These are phyloP conservation scores for Pseudogymnoascus sp. DNA, from an alignment of 2,329 filamentous ascomycete species.

Conservation along the genomic window DNA sequence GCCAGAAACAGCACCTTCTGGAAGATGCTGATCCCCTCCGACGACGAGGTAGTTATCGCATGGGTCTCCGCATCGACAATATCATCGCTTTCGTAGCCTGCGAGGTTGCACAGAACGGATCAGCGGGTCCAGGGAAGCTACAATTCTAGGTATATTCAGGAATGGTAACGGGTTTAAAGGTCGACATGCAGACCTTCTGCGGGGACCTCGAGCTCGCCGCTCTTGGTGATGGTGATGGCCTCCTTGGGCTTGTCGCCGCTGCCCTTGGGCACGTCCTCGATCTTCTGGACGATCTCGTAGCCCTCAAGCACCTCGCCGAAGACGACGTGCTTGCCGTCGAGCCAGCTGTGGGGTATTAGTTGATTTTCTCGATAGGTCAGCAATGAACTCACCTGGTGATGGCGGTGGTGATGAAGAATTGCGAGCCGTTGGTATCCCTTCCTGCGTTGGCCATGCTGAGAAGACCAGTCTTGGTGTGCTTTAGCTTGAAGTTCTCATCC, in stretches of 20 bases:
- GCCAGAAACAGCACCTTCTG: conserved; percentile 45
- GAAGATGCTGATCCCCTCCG: conserved; percentile 34
- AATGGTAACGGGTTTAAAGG: conserved; percentile 51
- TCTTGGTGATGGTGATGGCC: conserved; percentile 70
- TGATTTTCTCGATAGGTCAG: background rate
- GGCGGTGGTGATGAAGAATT: conserved; percentile 87
- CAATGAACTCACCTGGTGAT: conserved; percentile 54
- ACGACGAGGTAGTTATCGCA: conserved; percentile 12
- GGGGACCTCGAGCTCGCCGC: conserved; percentile 74
- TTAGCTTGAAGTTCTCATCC: conserved; percentile 93
- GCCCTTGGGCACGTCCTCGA: conserved; percentile 61
- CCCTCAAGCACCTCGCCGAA: conserved; percentile 86
- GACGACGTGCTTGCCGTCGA: conserved; percentile 77
- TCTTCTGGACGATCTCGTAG: conserved; percentile 70
- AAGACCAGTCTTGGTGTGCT: conserved; percentile 77
- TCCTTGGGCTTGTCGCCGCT: conserved; percentile 60
- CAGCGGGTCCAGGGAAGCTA: conserved; percentile 23
- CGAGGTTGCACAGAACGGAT: conserved; percentile 23
- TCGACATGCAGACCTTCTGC: conserved; percentile 90
- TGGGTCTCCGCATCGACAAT: conserved; percentile 25
- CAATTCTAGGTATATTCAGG: conserved; percentile 11
- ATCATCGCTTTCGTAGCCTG: conserved; percentile 23
- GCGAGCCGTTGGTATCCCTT: conserved; percentile 78
- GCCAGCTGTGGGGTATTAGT: conserved; percentile 48
- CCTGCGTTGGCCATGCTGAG: conserved; percentile 82